phyloP scores from a whole-genome alignment of 2,329 filamentous ascomycete genomes.

The Mariannaea sp. region DNA sequence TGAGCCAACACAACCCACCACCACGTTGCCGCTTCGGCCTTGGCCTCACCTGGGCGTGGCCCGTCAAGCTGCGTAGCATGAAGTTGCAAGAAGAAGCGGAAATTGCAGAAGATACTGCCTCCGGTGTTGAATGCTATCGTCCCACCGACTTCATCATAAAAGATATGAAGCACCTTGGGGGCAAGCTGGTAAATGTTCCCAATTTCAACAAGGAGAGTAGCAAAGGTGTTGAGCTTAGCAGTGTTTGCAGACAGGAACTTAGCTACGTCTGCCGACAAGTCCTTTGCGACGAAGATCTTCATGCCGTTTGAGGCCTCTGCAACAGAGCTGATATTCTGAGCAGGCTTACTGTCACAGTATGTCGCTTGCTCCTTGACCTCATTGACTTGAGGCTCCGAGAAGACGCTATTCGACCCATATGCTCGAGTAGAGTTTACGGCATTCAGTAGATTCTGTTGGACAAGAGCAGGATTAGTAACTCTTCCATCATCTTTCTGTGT shows the following conservation, averaged over 20 bases:
- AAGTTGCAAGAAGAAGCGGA: slow-evolving; percentile 82
- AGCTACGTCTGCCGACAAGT: slow-evolving; percentile 51
- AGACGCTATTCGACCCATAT: slow-evolving; percentile 75
- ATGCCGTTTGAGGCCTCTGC: slow-evolving; percentile 73
- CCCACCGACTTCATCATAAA: slow-evolving; percentile 76
- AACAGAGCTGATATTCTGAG: slow-evolving; percentile 72
- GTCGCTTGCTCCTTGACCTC: slow-evolving; percentile 80
- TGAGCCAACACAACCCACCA: slow-evolving; percentile 98
- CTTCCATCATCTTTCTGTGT: slow-evolving; percentile 51
- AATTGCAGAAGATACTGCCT: slow-evolving; percentile 92
- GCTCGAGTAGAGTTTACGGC: slow-evolving; percentile 80
- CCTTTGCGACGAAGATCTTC: slow-evolving; percentile 71
- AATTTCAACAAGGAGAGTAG: slow-evolving; percentile 69
- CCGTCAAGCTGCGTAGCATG: slow-evolving; percentile 61
- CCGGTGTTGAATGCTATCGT: slow-evolving; percentile 92
- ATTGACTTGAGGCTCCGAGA: slow-evolving; percentile 71
- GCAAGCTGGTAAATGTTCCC: slow-evolving; percentile 74
- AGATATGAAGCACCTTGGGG: slow-evolving; percentile 76
- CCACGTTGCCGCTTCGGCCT: slow-evolving; percentile 74
- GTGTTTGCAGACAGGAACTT: slow-evolving; percentile 66
- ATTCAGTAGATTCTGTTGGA: slow-evolving; percentile 74
- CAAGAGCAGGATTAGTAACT: slow-evolving; percentile 63
- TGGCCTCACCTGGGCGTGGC: slow-evolving; percentile 48
- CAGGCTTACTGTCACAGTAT: slow-evolving; percentile 81
- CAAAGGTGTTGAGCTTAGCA: slow-evolving; percentile 70